A percentile compares a stretch with the other conserved stretches of the same genome.
These are phyloP conservation scores for Corynascus novoguineensis DNA, from an alignment of 495 filamentous ascomycete genomes.

Conservation along the genomic window DNA sequence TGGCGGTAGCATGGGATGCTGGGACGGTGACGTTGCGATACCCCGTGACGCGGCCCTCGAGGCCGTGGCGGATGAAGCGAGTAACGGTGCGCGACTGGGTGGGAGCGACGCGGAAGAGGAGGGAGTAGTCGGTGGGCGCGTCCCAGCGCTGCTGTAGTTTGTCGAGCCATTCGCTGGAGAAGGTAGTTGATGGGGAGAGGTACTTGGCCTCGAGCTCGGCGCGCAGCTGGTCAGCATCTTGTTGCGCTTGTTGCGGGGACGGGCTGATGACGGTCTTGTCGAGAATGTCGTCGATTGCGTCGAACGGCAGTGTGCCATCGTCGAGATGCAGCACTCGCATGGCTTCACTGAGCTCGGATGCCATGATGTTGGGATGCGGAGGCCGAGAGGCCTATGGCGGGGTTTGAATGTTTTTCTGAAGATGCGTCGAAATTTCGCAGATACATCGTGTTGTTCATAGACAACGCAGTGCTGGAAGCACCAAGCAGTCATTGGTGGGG, in stretches of 20 bases:
- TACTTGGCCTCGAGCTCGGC: slow-evolving; percentile 69
- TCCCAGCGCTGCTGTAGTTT: slow-evolving; percentile 89
- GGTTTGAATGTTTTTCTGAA: not conserved
- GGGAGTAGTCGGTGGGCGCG: slow-evolving; percentile 62
- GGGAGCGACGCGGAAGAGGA: slow-evolving; percentile 78
- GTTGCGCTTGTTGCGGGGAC: too few species aligned
- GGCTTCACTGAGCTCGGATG: slow-evolving; percentile 35
- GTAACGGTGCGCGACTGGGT: slow-evolving; percentile 91
- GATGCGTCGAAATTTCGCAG: not conserved
- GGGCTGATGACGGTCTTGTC: slow-evolving; percentile 49
- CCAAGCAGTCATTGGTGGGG: not conserved
- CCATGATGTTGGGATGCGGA: slow-evolving; percentile 30
- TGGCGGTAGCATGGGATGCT: slow-evolving; percentile 83
- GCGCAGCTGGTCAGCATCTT: slow-evolving; percentile 54
- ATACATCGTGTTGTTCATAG: not conserved
- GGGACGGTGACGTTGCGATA: slow-evolving; percentile 94
- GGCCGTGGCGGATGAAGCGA: slow-evolving; percentile 83
- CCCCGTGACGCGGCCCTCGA: slow-evolving; percentile 88
- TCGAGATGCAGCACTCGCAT: slow-evolving; percentile 37
- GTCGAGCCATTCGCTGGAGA: slow-evolving; percentile 80
- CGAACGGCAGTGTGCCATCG: slow-evolving; percentile 23
- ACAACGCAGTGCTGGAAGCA: not conserved
- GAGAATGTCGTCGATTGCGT: slow-evolving; percentile 55
- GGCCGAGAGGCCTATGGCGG: not conserved
- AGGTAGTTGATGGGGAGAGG: slow-evolving; percentile 67